Base-by-base conservation (phyloP, 108 stramenopile genomes). In the Fragilaria crotonensis region DNA sequence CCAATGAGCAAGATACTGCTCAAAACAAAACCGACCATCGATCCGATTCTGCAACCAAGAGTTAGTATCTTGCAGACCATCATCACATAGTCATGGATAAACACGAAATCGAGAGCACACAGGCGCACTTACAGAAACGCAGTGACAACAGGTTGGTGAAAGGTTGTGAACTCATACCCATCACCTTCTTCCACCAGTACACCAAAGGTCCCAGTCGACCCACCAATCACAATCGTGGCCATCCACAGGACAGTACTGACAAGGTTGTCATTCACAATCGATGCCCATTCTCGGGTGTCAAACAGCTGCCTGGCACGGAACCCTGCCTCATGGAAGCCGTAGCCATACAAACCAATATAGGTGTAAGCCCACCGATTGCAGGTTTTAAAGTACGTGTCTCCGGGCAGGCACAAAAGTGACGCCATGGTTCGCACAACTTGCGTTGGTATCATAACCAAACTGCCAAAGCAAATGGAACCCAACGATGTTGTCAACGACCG, bases 291-390 rank as follows among this genome's bases (percentile, higher is more conserved):
- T 29, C 90, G 71, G 0, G 80, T 76, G 54, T 77, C 70, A 70
- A 95, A 95, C 18, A 95, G 65, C 41, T 81, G 64, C 4, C 76
- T 68, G 9, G 87, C 91, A 30, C 70, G 73, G 23, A 67, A 54
- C 17, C 89, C 89, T 17, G 80, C 75, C n/a, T 83, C 77, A 33
- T 63, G 52, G 58, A 79, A 95, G 31, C 59, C 59, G 52, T 84
- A 84, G 3, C 80, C 82, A 59, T 92, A 85, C n/a, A 92, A 52
- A 22, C 86, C 93, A 56, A 89, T 86, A 26, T 84, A 85, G 14
- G 80, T 57, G 67, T 72, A 90, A 4, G 89, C 83, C 85, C 89
- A 86, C 23, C 77, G 75, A 52, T 85, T 83, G 64, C 68, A 68
- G n/a, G 45, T 46, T 3, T 41, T 60, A n/a, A 74, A 50, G 49